Evolutionary conservation across 805 yeast species (phyloP).

Genomic region (Saccharomycopsis oosterbeekiorum): DNA sequence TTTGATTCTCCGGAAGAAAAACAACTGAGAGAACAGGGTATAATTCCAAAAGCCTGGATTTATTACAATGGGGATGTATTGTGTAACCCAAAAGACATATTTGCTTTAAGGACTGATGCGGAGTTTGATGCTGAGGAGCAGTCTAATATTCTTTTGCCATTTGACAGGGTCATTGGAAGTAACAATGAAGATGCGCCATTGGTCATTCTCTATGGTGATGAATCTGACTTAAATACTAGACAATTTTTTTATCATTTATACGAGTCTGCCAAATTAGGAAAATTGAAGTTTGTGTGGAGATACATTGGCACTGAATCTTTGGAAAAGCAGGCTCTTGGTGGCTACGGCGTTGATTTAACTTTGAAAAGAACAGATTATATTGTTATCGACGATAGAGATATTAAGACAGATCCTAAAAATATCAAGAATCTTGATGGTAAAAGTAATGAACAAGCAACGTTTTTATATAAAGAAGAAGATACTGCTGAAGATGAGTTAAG

Average conservation of each 20-base stretch:
- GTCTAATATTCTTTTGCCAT: slow-evolving; percentile 24
- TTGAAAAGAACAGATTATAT: slow-evolving; percentile 59
- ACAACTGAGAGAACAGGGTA: not conserved
- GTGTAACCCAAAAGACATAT: slow-evolving; percentile 64
- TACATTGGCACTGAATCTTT: slow-evolving; percentile 36
- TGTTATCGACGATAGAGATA: slow-evolving; percentile 51
- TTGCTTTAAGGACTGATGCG: slow-evolving; percentile 53
- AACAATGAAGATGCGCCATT: slow-evolving; percentile 36
- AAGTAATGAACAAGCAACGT: slow-evolving; percentile 22
- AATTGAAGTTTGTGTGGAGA: slow-evolving; percentile 68
- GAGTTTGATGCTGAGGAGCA: not conserved
- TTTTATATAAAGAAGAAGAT: slow-evolving; percentile 5
- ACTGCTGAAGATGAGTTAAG: not conserved
- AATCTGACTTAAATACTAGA: slow-evolving; percentile 38
- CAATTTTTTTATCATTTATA: slow-evolving; percentile 49
- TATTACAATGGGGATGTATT: slow-evolving; percentile 43
- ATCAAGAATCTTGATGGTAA: slow-evolving; percentile 22
- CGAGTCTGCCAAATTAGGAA: slow-evolving; percentile 51
- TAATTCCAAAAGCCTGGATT: slow-evolving; percentile 33
- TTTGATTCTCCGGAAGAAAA: slow-evolving; percentile 29
- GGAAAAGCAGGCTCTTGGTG: slow-evolving; percentile 31
- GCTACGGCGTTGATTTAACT: slow-evolving; percentile 59
- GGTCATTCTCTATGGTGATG: slow-evolving; percentile 59
- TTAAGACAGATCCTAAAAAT: slow-evolving; percentile 19
- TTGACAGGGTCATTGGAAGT: slow-evolving; percentile 59